Percentiles rank a stretch among this genome's conserved stretches.
Evolutionary conservation across 768 basidiomycete genomes (phyloP).

Genomic region (Serendipita indica): DNA sequence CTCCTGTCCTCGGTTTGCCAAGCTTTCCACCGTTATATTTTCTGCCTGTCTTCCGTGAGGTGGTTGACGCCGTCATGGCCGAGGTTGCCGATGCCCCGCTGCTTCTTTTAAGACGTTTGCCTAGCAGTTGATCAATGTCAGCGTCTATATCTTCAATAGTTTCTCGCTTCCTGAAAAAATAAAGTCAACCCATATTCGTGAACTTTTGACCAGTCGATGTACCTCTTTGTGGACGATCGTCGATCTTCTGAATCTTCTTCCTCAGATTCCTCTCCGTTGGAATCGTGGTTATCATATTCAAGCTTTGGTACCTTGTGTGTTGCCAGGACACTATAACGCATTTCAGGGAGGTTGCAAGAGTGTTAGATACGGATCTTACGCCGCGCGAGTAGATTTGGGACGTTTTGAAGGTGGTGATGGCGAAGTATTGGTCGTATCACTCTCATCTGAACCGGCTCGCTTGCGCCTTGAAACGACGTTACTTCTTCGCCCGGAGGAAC

Average conservation of each 20-base stretch:
- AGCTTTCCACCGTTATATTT: not conserved
- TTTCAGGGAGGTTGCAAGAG: not conserved
- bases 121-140: conserved; percentile 1
- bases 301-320: not conserved
- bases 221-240: not conserved
- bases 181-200: not conserved
- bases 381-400: not conserved
- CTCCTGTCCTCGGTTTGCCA: not conserved
- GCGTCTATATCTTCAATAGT: conserved; percentile 7
- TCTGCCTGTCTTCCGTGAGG: not conserved
- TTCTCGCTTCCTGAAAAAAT: not conserved
- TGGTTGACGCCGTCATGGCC: not conserved
- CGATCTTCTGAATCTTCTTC: not conserved
- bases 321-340: not conserved
- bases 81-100: not conserved
- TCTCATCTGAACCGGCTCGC: conserved; percentile 24
- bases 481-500: not conserved
- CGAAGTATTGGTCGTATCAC: conserved; percentile 10
- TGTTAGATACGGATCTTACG: not conserved
- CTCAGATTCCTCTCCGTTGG: not conserved
- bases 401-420: conserved; percentile 4
- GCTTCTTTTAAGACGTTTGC: not conserved
- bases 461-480: conserved; percentile 4
- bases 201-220: not conserved
- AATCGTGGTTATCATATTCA: too few species aligned